Evolutionary conservation across 768 basidiomycete species (phyloP), one percentile per base, ranked within the genome.

Genomic region (Auricularia cornea): DNA sequence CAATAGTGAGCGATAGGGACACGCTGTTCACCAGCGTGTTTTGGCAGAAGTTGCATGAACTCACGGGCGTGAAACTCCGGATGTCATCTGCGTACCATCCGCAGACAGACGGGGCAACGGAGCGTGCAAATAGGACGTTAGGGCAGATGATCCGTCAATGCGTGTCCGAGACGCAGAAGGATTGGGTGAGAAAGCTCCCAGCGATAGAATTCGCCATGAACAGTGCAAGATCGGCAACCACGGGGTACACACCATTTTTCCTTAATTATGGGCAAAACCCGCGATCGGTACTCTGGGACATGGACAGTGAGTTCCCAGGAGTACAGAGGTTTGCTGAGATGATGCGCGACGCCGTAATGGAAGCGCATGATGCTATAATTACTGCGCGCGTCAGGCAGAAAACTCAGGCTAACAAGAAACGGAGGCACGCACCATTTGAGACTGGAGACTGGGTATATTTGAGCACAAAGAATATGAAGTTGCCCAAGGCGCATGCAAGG

Each of bases 41-140:
- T 18, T 48, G 44, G 44, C 44, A 23, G 0, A 23, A 48, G 20
- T 1, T 48, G 44, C 0, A 48, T 20, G 23, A 48, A 1, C 44
- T 48, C 44, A 48, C 44, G 11, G 44, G 44, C 0, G 23, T 48
- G 23, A 48, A 48, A 16, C 67, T 77, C 0, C 56, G 67, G 1
- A 73, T 81, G 73, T 78, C 76, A 0, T 76, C 74, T 0, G 67
- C 77, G 0, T 81, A 73, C 60, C 80, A 81, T 63, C 80, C 80
- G 0, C 68, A 81, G 62, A 76, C 44, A 1, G 44, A 48, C 1
- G 44, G 44, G 0, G 44, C 44, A 1, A 48, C 44, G 0, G 44
- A 48, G 3, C 44, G 44, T 0, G 44, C 44, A 5, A 48, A 48
- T 23, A 0, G 44, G 0, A 48, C 44, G 20, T 5, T 48, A 18